Evolutionary conservation across 1,284 basidiomycete species (phyloP), one percentile per base, ranked within the genome.

Genomic region (Cryptococcus depauperatus): DNA sequence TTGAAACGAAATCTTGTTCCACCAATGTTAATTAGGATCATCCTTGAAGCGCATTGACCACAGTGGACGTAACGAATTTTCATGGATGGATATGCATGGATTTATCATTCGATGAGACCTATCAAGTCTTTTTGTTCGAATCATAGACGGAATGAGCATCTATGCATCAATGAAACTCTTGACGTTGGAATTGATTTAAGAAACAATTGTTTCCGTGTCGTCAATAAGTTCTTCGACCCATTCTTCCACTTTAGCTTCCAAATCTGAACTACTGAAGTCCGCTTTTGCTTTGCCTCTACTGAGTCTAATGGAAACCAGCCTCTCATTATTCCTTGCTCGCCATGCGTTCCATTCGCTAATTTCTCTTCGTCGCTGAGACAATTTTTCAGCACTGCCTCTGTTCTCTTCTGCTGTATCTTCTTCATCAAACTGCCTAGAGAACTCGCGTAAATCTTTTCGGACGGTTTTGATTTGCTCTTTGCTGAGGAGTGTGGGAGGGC

Each of bases 281-380:
- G 48, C 41, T 51, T 57, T 51, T 48, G 57, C 54, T 52, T 62
- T 56, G 30, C 68, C 65, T 18, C 50, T 49, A 3, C 50, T 48
- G 52, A 63, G 56, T 44, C 69, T 51, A 43, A 56, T 60, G 35
- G 58, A 64, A 8, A 52, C 61, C 16, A 69, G 44, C 23, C 59
- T 52, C 33, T 58, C 57, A 50, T 61, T 58, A 47, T 66, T 67
- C 50, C 65, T 58, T 29, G 57, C 44, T 43, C 77, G 65, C 95
- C 95, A 98, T 28, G 91, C 87, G 73, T 98, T 93, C 95, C 95
- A 99, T 73, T 99, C 93, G 61, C 95, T 87, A 56, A 98, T 83
- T 47, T 95, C 79, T 50, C 93, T 80, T 72, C 88, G 85, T 61
- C 95, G 81, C 54, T 84, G 82, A 29, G 91, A 90, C 58, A 93